Base-by-base conservation (phyloP, 441 rosid species). In the Brassica hybrid region DNA sequence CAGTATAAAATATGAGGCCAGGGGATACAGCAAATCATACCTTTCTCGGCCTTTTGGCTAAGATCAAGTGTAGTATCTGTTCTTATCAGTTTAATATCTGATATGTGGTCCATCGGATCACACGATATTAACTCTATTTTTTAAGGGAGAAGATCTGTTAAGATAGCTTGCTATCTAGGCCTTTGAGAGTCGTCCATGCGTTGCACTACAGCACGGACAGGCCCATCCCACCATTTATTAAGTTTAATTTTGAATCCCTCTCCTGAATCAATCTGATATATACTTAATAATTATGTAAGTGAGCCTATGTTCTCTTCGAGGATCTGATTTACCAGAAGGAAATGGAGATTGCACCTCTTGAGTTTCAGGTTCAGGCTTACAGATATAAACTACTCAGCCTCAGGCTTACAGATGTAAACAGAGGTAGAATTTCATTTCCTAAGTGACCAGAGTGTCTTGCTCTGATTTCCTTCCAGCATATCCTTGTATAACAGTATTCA, bases 51-150 rank as follows among this genome's bases (percentile, higher is more conserved):
- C 97, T 92, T 90, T 90, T 84, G 97, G 97, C 95, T 91, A 92
- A 91, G 95, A 94, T 92, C 98, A 92, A 88, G 92, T 88, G 94
- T 88, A 90, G 94, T 90, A 89, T 89, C 86, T 90, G 93, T 85
- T 89, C 87, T 84, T 90, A 91, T 90, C 88, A 85, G 89, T 93
- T 86, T 90, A 88, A 89, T 90, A 89, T 88, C 85, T 88, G 89
- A 86, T 89, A 83, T 65, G 84, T 85, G 89, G 83, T 1, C 23
- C 74, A 85, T 79, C 6, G 79, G 60, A 0, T 1, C 82, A 72
- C 81, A 83, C 59, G 86, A 83, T 85, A 83, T 79, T 83, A 85
- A 83, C 75, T 79, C 34, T 63, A 79, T 74, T 79, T 74, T 54
- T 69, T 10, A 1, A 66, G 69, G 73, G 69, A 65, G 76, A 56